Evolutionary conservation across 2,329 filamentous ascomycete species (phyloP).

Genomic region (Exophiala mesophila): DNA sequence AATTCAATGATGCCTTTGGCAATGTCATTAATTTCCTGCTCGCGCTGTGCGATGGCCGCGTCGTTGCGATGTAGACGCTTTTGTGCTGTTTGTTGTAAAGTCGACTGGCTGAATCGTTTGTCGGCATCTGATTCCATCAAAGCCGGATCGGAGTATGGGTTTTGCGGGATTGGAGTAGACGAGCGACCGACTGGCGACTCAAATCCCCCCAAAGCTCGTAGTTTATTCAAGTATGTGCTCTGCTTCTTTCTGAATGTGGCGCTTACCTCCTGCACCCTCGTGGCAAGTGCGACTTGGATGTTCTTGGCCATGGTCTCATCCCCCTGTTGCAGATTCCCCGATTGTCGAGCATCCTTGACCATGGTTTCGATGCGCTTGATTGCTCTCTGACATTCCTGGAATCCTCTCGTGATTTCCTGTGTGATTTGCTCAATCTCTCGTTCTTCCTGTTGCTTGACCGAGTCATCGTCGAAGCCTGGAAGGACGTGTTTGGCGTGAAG

Average conservation of each 20-base stretch:
- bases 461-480: conserved; percentile 93
- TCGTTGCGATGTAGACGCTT: conserved; percentile 64
- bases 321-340: conserved; percentile 65
- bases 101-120: conserved; percentile 83
- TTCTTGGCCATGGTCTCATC: conserved; percentile 97
- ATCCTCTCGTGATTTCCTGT: conserved; percentile 79
- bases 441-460: conserved; percentile 80
- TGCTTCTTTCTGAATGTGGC: conserved; percentile 95
- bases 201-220: conserved; percentile 66
- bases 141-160: conserved; percentile 76
- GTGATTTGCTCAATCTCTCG: conserved; percentile 84
- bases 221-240: conserved; percentile 91
- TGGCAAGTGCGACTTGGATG: conserved; percentile 84
- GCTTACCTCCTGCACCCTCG: conserved; percentile 85
- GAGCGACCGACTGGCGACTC: conserved; percentile 42
- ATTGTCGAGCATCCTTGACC: conserved; percentile 72
- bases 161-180: conserved; percentile 48
- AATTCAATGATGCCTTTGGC: conserved; percentile 97
- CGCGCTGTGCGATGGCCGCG: conserved; percentile 78
- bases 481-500: conserved; percentile 96
- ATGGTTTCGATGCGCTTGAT: conserved; percentile 85
- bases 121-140: conserved; percentile 92
- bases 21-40: conserved; percentile 96
- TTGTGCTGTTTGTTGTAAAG: conserved; percentile 72
- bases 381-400: conserved; percentile 82